phyloP scores from a whole-genome alignment of 148 eudicot species.

The Fagopyrum tataricum region DNA sequence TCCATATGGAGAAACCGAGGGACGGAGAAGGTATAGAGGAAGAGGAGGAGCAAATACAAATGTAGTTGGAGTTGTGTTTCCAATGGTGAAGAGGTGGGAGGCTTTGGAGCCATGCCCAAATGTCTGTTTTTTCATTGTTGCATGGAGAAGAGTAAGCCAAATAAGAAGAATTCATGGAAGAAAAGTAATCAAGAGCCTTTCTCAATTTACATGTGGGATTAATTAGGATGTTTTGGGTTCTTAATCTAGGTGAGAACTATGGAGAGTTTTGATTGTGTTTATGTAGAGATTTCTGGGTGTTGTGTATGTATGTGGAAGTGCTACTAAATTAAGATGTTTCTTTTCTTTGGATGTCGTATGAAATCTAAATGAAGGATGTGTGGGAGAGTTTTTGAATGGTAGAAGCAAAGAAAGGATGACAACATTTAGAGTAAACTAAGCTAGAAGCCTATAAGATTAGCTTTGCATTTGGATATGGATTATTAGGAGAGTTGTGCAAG shows the following conservation, averaged over 20 bases:
- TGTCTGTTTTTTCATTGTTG: slow-evolving; percentile 41
- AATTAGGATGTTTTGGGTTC: background rate
- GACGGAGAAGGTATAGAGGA: slow-evolving; percentile 29
- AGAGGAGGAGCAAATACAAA: slow-evolving; percentile 44
- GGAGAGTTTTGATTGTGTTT: background rate
- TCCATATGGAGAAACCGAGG: slow-evolving; percentile 47
- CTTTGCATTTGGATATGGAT: background rate
- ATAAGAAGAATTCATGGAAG: slow-evolving; percentile 2
- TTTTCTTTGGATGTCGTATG: background rate
- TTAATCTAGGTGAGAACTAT: background rate
- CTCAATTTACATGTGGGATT: background rate
- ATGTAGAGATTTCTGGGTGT: background rate
- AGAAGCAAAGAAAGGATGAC: background rate
- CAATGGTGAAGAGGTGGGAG: slow-evolving; percentile 56
- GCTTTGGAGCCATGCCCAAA: slow-evolving; percentile 69
- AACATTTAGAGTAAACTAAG: background rate
- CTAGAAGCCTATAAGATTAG: background rate
- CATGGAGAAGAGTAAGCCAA: slow-evolving; percentile 9
- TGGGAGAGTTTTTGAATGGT: background rate
- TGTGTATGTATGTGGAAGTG: slow-evolving; percentile 1
- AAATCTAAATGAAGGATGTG: background rate
- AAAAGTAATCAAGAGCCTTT: background rate
- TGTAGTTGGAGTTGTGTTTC: slow-evolving; percentile 41
- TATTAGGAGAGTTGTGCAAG: slow-evolving; percentile 8
- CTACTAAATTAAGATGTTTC: slow-evolving; percentile 9